phyloP scores from a whole-genome alignment of 495 filamentous ascomycete species.

The Hyaloscypha finlandica region DNA sequence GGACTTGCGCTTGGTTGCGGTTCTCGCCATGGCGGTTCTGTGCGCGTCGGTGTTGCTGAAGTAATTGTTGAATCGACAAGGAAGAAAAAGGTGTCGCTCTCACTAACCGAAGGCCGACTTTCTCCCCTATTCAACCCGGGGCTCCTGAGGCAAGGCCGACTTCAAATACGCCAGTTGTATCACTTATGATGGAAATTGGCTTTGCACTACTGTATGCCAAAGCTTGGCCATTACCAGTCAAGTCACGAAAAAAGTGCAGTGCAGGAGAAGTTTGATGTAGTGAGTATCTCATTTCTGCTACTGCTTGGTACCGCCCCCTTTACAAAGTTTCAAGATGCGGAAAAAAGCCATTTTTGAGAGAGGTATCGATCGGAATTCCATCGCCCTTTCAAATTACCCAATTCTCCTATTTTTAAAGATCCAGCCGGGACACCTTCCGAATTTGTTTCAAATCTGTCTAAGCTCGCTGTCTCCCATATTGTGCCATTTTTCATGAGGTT shows the following conservation, averaged over 20 bases:
- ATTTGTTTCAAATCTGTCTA: constrained; percentile 23
- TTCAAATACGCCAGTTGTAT: too few relatives aligned
- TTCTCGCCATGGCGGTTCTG: constrained; percentile 10
- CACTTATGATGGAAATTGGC: not conserved
- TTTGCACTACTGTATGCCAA: not conserved
- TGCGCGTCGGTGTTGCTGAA: not conserved
- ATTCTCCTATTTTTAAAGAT: constrained; percentile 10
- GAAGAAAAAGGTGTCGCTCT: too few relatives aligned
- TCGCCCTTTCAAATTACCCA: constrained; percentile 22
- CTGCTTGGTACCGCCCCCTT: constrained; percentile 1
- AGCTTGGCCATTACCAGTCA: not conserved
- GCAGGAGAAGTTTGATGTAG: not conserved
- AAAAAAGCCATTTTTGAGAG: constrained; percentile 2
- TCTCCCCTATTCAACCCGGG: not conserved
- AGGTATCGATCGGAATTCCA: constrained; percentile 12
- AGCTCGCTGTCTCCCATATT: constrained; percentile 15
- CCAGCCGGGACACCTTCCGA: constrained; percentile 12
- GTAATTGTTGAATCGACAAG: too few relatives aligned
- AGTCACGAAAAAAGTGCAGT: not conserved
- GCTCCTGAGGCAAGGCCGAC: too few relatives aligned
- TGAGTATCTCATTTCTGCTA: not conserved
- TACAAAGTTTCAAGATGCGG: not conserved
- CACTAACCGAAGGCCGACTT: not conserved
- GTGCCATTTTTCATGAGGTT: constrained; percentile 18
- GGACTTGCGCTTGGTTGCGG: constrained; percentile 26